Conservation (phyloP, 345 rosid genomes). For the Excoecaria agallocha region DNA sequence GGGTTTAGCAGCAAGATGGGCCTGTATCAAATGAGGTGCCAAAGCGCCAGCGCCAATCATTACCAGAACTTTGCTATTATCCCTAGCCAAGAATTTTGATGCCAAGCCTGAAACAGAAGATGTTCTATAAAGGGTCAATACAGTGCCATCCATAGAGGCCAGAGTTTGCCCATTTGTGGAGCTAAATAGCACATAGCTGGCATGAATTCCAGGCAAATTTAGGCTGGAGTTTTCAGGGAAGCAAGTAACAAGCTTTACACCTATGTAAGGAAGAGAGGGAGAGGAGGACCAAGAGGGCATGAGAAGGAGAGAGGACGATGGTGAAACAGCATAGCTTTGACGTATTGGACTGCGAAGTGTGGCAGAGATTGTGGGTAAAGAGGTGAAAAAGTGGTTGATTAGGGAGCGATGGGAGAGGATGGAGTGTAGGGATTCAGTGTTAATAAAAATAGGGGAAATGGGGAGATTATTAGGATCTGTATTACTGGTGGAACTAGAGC, state of each 20-base stretch:
- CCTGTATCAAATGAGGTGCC: slow-evolving; percentile 79
- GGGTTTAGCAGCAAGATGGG: slow-evolving; percentile 72
- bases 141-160: slow-evolving; percentile 18
- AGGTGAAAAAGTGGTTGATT: slow-evolving; percentile 61
- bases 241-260: slow-evolving; percentile 83
- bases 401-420: slow-evolving; percentile 64
- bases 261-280: slow-evolving; percentile 68
- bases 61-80: slow-evolving; percentile 53
- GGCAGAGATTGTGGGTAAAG: slow-evolving; percentile 52
- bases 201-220: slow-evolving; percentile 75
- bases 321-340: slow-evolving; percentile 55
- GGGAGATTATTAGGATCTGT: not conserved
- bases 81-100: slow-evolving; percentile 42
- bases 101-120: slow-evolving; percentile 76
- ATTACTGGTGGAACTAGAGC: not conserved
- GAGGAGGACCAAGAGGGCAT: slow-evolving; percentile 91
- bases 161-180: slow-evolving; percentile 59
- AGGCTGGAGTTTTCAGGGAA: slow-evolving; percentile 68
- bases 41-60: slow-evolving; percentile 87
- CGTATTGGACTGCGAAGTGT: slow-evolving; percentile 66
- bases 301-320: slow-evolving; percentile 67
- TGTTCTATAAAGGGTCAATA: slow-evolving; percentile 33
- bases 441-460: slow-evolving; percentile 44
- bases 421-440: slow-evolving; percentile 48
- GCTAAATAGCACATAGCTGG: slow-evolving; percentile 77